Base-by-base conservation (phyloP, 768 basidiomycete genomes). In the Butyriboletus loyo region DNA sequence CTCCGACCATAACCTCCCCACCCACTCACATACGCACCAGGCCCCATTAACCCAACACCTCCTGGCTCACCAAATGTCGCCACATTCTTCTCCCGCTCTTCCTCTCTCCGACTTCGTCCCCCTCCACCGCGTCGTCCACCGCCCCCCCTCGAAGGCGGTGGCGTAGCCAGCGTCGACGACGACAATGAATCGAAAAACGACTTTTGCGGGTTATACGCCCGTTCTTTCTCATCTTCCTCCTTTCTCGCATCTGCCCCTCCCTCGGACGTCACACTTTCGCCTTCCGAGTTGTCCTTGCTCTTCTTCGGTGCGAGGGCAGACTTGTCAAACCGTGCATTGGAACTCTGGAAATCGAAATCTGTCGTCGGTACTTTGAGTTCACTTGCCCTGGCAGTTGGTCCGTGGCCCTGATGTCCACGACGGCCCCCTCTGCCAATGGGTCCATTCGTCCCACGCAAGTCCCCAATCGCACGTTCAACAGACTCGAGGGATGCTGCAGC, bases 31-130 rank as follows among this genome's bases (percentile, higher is more conserved):
- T 89, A 88, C 11, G 83, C 85, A 35, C 86, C 86, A 25, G 87
- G 87, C 0, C 88, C 88, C 76, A 89, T 78, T 46, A 89, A 66
- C 7, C 89, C 87, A 17, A 87, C 80, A 43, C 86, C 86, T 11
- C 89, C 89, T 8, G 89, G 83, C 66, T 92, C 90, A 3, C 90
- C 91, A 75, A 93, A 93, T 8, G 90, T 92, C 28, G 87, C 86
- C 9, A 92, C 83, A 61, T 92, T 92, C 69, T 80, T 83, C 68
- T 90, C 88, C 54, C 90, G 71, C 65, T 92, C 90, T 60, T 92
- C 91, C 59, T 92, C 89, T 39, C 90, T 72, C 59, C 89, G 77
- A 59, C 82, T 88, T 47, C 85, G 74, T 1, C 85, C 89, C 0
- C 71, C 77, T 5, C 78, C 76, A 15, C 78, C 71, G 0, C 77